Base-by-base conservation (phyloP, 495 filamentous ascomycete genomes). In the Friedmanniomyces simplex region DNA sequence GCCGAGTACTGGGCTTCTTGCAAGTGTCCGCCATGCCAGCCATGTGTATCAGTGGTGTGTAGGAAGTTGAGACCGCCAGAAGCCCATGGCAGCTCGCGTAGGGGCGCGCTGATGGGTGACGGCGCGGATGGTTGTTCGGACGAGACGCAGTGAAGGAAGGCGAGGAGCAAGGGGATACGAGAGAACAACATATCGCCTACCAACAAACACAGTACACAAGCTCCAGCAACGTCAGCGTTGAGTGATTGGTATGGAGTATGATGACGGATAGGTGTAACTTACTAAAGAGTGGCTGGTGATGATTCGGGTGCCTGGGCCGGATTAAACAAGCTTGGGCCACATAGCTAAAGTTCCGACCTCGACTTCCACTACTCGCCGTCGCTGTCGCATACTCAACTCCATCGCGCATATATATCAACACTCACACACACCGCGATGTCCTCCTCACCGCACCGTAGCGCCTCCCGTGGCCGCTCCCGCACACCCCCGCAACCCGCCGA, bases 21-120 rank as follows among this genome's bases (percentile, higher is more conserved):
- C 7, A 97, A 73, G 78, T 98, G 93, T 24, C 93, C 93, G 10
- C 81, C 90, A 63, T 91, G 82, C 93, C 93, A 98, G 63, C 94
- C 90, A 75, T 98, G 93, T 20, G 86, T 91, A 72, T 95, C 87
- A 20, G 91, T 96, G 0, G 91, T 95, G 64, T 95, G 88, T 16
- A 98, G 74, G 71, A 98, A 90, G 73, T 97, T 97, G 55, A 97
- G 77, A 67, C 91, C 85, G 21, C 87, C 91, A 20, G 39, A 43
- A 5, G 39, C 39, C 89, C 93, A 95, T 63, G 81, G 78, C 21
- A 98, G 78, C 48, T 87, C 77, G 58, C 93, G 84, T 63, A 97
- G 78, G 32, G 87, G 89, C 51, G 85, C 88, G 55, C 82, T 77
- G 55, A 91, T 76, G n/a, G 94, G 88, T 37, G 78, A 71, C 16